Evolutionary conservation across 1,284 basidiomycete genomes (phyloP).

Genomic region (Leucoagaricus sp.): DNA sequence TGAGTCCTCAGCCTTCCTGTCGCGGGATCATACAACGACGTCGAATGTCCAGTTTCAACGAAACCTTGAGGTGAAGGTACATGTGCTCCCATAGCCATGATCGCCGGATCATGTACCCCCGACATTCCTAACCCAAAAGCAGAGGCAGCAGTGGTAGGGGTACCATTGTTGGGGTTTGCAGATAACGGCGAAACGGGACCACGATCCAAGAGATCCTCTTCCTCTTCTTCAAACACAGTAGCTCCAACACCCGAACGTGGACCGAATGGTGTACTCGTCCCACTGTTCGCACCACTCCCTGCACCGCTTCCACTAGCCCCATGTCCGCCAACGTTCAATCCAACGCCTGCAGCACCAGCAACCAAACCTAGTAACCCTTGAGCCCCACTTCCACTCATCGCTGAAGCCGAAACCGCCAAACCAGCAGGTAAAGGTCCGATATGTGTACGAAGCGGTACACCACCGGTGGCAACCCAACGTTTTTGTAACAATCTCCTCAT

Average conservation of each 20-base stretch:
- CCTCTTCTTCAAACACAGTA: constrained; percentile 69
- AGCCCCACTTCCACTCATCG: constrained; percentile 10
- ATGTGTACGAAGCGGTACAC: constrained; percentile 55
- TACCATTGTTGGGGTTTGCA: constrained; percentile 7
- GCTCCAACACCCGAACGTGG: constrained; percentile 57
- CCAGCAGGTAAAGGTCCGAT: constrained; percentile 40
- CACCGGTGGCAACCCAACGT: constrained; percentile 67
- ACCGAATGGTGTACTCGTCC: constrained; percentile 64
- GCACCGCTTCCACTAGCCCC: constrained; percentile 15
- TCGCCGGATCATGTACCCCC: constrained; percentile 15
- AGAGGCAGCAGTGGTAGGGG: constrained; percentile 25
- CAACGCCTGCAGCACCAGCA: constrained; percentile 56
- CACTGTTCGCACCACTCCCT: constrained; percentile 48
- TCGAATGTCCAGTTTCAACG: constrained; percentile 17
- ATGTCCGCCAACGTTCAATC: constrained; percentile 41
- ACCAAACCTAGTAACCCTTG: constrained; percentile 63
- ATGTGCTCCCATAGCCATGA: constrained; percentile 29
- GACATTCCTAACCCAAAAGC: too few species aligned
- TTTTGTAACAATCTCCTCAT: constrained; percentile 66
- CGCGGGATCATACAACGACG: not conserved
- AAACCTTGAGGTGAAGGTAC: constrained; percentile 15
- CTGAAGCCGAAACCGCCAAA: constrained; percentile 9
- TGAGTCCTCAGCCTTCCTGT: constrained; percentile 32
- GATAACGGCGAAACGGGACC: constrained; percentile 27
- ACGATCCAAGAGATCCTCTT: constrained; percentile 66